Evolutionary conservation across 1,139 yeast genomes (phyloP).

Genomic region (Insectozyma bohioensis): DNA sequence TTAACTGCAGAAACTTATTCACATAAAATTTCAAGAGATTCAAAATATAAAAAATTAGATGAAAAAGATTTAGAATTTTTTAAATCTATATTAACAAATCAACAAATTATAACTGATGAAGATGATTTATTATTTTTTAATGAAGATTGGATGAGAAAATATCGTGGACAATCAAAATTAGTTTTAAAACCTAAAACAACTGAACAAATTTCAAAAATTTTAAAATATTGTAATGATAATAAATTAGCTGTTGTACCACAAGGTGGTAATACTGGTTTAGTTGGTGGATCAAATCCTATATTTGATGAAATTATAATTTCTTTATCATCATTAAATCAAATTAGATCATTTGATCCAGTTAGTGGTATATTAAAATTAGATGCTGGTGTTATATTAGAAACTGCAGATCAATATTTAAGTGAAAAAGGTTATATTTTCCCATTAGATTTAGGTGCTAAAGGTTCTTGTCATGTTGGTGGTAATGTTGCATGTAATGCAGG

Average conservation of each 20-base stretch:
- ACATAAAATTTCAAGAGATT: slow-evolving; percentile 47
- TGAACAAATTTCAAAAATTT: slow-evolving; percentile 72
- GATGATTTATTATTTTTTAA: slow-evolving; percentile 74
- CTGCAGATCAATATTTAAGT: slow-evolving; percentile 75
- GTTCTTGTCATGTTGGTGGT: slow-evolving; percentile 96
- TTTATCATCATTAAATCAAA: slow-evolving; percentile 67
- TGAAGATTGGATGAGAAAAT: slow-evolving; percentile 97
- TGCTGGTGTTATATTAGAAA: slow-evolving; percentile 87
- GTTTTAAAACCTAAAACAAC: slow-evolving; percentile 85
- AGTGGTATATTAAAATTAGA: slow-evolving; percentile 88
- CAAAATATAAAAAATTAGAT: slow-evolving; percentile 46
- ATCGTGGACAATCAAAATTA: slow-evolving; percentile 79
- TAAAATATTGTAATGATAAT: slow-evolving; percentile 79
- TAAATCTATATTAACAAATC: slow-evolving; percentile 51
- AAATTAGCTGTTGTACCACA: slow-evolving; percentile 90
- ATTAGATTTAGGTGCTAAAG: slow-evolving; percentile 93
- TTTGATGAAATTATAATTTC: slow-evolving; percentile 87
- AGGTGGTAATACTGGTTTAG: slow-evolving; percentile 96
- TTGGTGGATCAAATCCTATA: slow-evolving; percentile 92
- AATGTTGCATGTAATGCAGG: slow-evolving; percentile 97
- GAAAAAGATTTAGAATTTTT: slow-evolving; percentile 63
- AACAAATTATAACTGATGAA: slow-evolving; percentile 48
- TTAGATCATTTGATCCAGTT: slow-evolving; percentile 77
- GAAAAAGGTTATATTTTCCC: slow-evolving; percentile 91
- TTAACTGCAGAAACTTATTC: slow-evolving; percentile 67